Base-by-base conservation (phyloP, 225 moss, liverwort and hornwort species). In the Physcomitrellopsis africana region DNA sequence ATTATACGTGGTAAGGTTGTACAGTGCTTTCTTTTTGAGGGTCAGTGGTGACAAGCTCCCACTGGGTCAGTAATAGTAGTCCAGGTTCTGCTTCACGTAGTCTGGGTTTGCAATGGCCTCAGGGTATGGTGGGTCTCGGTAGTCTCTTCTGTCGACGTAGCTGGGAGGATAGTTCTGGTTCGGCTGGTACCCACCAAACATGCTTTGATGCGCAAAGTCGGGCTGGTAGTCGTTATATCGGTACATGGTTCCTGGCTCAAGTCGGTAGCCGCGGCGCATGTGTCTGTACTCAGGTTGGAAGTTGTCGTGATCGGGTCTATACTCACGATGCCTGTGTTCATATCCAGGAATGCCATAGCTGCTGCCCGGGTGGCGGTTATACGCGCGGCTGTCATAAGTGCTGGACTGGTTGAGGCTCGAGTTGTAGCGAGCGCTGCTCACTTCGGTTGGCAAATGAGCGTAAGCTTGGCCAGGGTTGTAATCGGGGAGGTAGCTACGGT, bases 101-200 rank as follows among this genome's bases (percentile, higher is more conserved):
- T 26, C 53, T 4, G 71, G 71, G 17, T 71, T 71, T 23, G 15
- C 45, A 43, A 24, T 45, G 16, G 44, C 23, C 7, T 19, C 58
- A 6, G 18, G 19, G 24, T 51, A 68, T 6, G 49, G 29, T 23
- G 55, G 43, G 3, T 59, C 71, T 7, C 16, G 13, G 57, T 41
- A 57, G n/a, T 71, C 71, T 29, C 55, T 20, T 11, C 32, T 37
- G 32, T 69, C 69, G 54, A 24, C 17, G 10, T 58, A 58, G 45
- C 71, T 57, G 44, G 71, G 46, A 16, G 71, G 71, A 45, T 71
- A 71, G 23, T 59, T 71, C 71, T 71, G 71, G 15, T 59, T 71
- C 24, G 71, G 71, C 45, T 59, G 71, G 43, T 71, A 71, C 20
- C 58, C 59, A 47, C 44, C 45, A 14, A 24, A 47, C 7, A 32